Evolutionary conservation across 2,329 filamentous ascomycete genomes (phyloP), one percentile per base, ranked within the genome.

Genomic region (Cyphellophora europaea): DNA sequence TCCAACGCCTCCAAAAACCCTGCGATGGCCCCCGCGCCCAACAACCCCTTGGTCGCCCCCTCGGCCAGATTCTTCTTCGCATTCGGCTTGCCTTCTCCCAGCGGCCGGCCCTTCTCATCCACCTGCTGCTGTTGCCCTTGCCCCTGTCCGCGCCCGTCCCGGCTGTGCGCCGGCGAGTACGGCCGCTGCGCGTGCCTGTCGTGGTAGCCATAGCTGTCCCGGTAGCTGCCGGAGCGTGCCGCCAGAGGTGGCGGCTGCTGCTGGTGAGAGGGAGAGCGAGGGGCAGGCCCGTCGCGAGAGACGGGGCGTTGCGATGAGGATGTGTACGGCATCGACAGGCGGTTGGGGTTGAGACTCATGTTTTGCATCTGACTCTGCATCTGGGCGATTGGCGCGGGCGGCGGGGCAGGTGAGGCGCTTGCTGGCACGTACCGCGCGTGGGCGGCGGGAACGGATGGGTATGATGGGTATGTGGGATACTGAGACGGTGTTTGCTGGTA

Each of bases 1-100:
- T 61, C 58, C 28, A 62, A 37, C n/a, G 57, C 58, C 47, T 59
- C 54, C 43, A 62, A 47, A 35, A 61, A 58, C 8, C 56, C 57
- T 5, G 56, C 55, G 36, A 59, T 55, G 11, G 58, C 57, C 11
- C 55, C 54, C 14, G 54, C 53, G 3, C 57, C 58, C 5, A 53
- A 47, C 16, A 61, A 33, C 3, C 57, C 56, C 21, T 53, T 53
- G 5, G 56, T 56, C 23, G 57, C 56, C 27, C 48, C 53, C 19
- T 58, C 49, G 28, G 49, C 50, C 11, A 58, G 35, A 32, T 51
- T 47, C 16, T 51, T 53, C 23, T 53, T 52, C 5, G 39, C 39
- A 10, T 40, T 37, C 43, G 41, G 42, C 37, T 48, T 46, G 10
- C 53, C 41, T 41, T 49, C 48, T 11, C 42, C 44, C n/a, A 49